phyloP scores from a whole-genome alignment of 768 basidiomycete species.

The Tephrocybe sp. region DNA sequence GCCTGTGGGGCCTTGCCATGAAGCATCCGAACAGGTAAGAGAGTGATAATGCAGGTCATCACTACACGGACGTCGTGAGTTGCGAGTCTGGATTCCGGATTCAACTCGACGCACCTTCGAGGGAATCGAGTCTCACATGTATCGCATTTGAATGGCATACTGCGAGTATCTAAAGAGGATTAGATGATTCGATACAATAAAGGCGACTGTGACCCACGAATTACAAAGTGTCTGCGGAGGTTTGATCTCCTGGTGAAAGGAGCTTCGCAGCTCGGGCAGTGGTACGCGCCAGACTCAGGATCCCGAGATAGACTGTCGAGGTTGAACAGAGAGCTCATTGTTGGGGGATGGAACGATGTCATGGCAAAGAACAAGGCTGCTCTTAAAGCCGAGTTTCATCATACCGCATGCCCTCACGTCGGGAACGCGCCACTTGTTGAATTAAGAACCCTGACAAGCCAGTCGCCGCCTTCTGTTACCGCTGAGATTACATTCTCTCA shows the following conservation, averaged over 20 bases:
- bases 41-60: constrained; percentile 14
- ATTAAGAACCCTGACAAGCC: not conserved
- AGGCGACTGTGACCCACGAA: constrained; percentile 24
- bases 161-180: constrained; percentile 9
- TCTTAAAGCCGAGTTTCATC: constrained; percentile 1
- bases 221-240: constrained; percentile 33
- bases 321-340: constrained; percentile 13
- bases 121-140: constrained; percentile 6
- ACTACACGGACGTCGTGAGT: not conserved
- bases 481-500: not conserved
- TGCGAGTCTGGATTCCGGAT: not conserved
- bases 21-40: not conserved
- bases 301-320: constrained; percentile 34
- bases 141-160: constrained; percentile 8
- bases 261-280: constrained; percentile 34
- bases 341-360: not conserved
- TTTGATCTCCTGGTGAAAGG: constrained; percentile 37
- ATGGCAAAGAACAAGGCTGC: not conserved
- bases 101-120: constrained; percentile 4
- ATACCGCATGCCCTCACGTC: not conserved
- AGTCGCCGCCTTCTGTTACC: constrained; percentile 7
- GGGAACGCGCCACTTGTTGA: not conserved
- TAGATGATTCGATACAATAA: not conserved
- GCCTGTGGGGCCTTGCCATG: constrained; percentile 1
- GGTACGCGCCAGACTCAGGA: constrained; percentile 33